phyloP scores from a whole-genome alignment of 2,329 filamentous ascomycete genomes.

The Aspergillus costaricaensis region DNA sequence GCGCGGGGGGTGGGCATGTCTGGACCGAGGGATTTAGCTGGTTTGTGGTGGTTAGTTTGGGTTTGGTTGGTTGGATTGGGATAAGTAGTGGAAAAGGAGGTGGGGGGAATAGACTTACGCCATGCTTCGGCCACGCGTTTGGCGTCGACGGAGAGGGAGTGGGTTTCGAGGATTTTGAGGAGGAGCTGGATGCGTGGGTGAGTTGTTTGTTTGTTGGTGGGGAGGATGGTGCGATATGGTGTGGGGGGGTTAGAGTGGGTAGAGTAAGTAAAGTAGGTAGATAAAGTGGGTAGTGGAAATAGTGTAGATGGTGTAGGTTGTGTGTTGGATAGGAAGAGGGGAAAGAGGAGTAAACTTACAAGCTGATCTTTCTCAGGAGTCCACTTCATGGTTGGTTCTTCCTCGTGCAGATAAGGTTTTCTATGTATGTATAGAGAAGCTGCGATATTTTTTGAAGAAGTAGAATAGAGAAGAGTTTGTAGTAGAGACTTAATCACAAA shows the following conservation, averaged over 20 bases:
- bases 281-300: background rate
- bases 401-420: background rate
- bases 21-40: constrained; percentile 20
- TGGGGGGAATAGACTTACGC: constrained; percentile 34
- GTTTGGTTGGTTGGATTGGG: background rate
- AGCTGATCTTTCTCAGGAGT: constrained; percentile 40
- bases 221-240: too few relatives aligned
- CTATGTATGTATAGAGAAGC: background rate
- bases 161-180: constrained; percentile 44
- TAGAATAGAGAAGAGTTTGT: background rate
- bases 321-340: background rate
- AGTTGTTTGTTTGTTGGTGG: background rate
- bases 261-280: background rate
- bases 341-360: constrained; percentile 22
- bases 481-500: background rate
- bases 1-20: constrained; percentile 42
- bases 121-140: constrained; percentile 40
- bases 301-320: background rate
- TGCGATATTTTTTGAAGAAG: background rate
- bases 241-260: too few relatives aligned
- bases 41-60: background rate
- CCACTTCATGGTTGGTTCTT: constrained; percentile 38
- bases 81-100: background rate
- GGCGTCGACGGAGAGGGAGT: constrained; percentile 37
- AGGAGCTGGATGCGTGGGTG: constrained; percentile 34